Base-by-base conservation (phyloP, 306 rosid species). In the Mimosa pudica region DNA sequence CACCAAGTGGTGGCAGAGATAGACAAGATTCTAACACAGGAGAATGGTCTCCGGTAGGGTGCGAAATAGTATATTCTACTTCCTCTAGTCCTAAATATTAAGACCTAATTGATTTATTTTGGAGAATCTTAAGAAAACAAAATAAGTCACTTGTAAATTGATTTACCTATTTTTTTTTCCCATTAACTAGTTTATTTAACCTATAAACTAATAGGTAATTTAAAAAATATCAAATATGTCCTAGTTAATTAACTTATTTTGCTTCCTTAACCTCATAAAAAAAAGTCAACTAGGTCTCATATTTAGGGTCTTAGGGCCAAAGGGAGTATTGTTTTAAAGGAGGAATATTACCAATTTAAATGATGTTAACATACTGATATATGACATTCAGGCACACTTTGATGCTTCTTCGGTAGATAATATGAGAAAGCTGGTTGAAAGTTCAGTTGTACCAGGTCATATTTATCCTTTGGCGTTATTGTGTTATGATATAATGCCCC, bases 401-500 rank as follows among this genome's bases (percentile, higher is more conserved):
- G 68, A 62, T 62, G 68, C 42, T 62, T 62, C 68, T 30, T 62
- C 68, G 32, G 68, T 62, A 2, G 68, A 62, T 32, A 62, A 62
- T 5, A 62, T 62, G 68, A 62, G 68, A 62, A 62, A n/a, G 68
- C 42, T 62, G 16, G 68, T 62, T 30, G 42, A 62, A 32, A 32
- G 33, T 62, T 62, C 68, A 2, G 68, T 38, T 12, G 17, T 33
- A 32, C n/a, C 42, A 12, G 68, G 68, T 62, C 68, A 62, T 11
- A 32, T 62, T 2, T 62, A 62, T 62, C 68, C 42, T 33, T 62
- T 62, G 68, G 68, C 68, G 0, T 32, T 62, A 32, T 11, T 62
- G 42, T 62, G 68, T 30, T 32, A 62, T 62, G 68, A 62, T 32
- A 62, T 62, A 62, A 62, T 62, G 68, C 68, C 68, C 3, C 68